These are phyloP conservation scores for Cutaneotrichosporon spelunceum DNA, from an alignment of 1,284 basidiomycete species.

Conservation along the genomic window DNA sequence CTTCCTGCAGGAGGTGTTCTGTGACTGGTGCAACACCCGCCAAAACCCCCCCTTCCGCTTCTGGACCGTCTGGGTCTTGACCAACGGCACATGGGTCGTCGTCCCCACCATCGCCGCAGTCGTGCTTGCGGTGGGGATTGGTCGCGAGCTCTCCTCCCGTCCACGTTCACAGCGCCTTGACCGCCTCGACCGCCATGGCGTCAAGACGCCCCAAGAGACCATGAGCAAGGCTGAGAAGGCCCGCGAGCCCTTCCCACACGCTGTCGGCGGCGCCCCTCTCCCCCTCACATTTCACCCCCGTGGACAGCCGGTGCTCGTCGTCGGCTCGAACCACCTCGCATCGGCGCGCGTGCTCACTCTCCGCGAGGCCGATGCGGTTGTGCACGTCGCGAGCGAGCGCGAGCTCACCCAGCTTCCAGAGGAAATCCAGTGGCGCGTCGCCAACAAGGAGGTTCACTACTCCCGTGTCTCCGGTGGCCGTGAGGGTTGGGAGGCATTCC, in stretches of 20 bases:
- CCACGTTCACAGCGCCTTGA: not conserved
- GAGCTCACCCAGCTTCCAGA: constrained; percentile 57
- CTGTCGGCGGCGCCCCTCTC: constrained; percentile 64
- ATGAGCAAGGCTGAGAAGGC: not conserved
- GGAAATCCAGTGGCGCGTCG: constrained; percentile 66
- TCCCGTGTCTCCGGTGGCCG: constrained; percentile 47
- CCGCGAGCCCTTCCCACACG: constrained; percentile 35
- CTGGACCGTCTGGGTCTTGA: constrained; percentile 65
- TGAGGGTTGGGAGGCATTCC: constrained; percentile 16
- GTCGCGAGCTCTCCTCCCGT: constrained; percentile 22
- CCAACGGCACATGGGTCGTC: constrained; percentile 60
- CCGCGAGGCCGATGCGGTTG: constrained; percentile 74
- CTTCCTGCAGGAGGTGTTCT: constrained; percentile 59
- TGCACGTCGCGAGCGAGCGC: constrained; percentile 61
- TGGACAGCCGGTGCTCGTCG: constrained; percentile 60
- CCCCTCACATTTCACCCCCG: constrained; percentile 67
- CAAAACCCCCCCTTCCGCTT: constrained; percentile 64
- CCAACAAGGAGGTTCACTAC: constrained; percentile 57
- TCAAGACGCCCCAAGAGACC: not conserved
- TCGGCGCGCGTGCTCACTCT: constrained; percentile 75
- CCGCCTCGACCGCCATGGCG: not conserved
- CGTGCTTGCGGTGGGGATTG: constrained; percentile 35
- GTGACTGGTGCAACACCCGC: constrained; percentile 62
- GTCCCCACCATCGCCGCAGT: constrained; percentile 37
- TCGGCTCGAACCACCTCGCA: constrained; percentile 73